Evolutionary conservation across 2,329 filamentous ascomycete genomes (phyloP).

Genomic region (Ascocoryne sarcoides): DNA sequence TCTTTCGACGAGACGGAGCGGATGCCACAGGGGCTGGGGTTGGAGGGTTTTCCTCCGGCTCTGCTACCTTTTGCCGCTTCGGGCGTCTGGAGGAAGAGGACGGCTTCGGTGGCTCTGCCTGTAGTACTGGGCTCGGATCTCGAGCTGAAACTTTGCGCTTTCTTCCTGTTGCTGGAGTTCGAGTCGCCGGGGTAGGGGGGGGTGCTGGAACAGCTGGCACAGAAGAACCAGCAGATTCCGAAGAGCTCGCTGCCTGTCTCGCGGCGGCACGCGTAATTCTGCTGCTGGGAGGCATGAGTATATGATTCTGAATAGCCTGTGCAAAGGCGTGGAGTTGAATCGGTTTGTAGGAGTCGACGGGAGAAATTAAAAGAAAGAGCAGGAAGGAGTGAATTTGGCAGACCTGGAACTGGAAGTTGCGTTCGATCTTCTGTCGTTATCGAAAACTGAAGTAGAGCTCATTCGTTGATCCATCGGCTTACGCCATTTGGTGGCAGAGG

Average conservation of each 20-base stretch:
- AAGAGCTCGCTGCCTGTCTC: constrained; percentile 66
- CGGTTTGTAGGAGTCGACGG: constrained; percentile 6
- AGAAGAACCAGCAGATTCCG: constrained; percentile 29
- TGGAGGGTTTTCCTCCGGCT: constrained; percentile 31
- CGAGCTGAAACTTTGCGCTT: constrained; percentile 67
- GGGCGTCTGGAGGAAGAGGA: constrained; percentile 46
- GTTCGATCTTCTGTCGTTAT: constrained; percentile 14
- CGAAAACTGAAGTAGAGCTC: constrained; percentile 16
- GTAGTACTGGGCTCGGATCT: constrained; percentile 39
- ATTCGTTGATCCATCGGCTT: constrained; percentile 22
- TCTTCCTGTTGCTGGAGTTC: constrained; percentile 42
- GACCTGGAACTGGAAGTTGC: constrained; percentile 14
- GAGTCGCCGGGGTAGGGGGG: constrained; percentile 31
- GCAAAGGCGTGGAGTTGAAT: constrained; percentile 3
- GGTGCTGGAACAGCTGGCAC: constrained; percentile 24
- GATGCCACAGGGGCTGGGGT: constrained; percentile 30
- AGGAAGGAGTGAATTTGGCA: constrained; percentile 11
- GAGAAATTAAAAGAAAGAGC: constrained; percentile 5
- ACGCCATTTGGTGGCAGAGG: constrained; percentile 19
- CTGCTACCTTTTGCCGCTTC: constrained; percentile 62
- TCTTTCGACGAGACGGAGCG: constrained; percentile 42
- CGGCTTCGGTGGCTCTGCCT: constrained; percentile 27
- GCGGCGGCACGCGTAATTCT: constrained; percentile 94
- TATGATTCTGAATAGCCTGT: constrained; percentile 6
- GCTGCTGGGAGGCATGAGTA: constrained; percentile 40